Base-by-base conservation (phyloP, 2,329 filamentous ascomycete species). In the Arthrobotrys sinensis region DNA sequence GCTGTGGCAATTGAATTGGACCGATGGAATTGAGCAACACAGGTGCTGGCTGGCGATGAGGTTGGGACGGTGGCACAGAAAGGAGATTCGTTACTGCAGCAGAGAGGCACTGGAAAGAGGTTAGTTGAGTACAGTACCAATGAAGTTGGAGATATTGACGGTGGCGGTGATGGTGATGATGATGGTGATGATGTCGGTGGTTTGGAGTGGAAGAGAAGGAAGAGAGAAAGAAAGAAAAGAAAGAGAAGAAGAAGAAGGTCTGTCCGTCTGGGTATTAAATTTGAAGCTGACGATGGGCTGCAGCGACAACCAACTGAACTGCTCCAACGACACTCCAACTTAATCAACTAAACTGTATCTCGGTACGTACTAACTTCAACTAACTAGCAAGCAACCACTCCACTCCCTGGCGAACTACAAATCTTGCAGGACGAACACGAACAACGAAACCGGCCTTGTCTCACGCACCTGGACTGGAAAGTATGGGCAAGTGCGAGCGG, bases 201-300 rank as follows among this genome's bases (percentile, higher is more conserved):
- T 36, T 53, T 11, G 53, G 16, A 14, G 36, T 32, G 36, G 7
- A 32, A 55, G 52, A 38, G 3, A 16, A 16, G 19, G 21, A 7
- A 28, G 50, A 46, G 52, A 21, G 11, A 34, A 21, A 40, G 21
- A 21, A 50, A 6, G 40, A 62, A n/a, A 19, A 10, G n/a, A n/a
- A 8, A 32, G 2, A 48, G 19, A 10, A 48, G 3, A 8, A 38
- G 7, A 21, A 24, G 16, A 24, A 48, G 14, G 48, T 4, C 24
- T 28, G 24, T 4, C 24, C 4, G 24, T 28, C 24, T 28, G 24
- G 53, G 16, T 46, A 55, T 16, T 50, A 28, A 48, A 55, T 48
- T 36, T 65, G 68, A 73, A 73, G 69, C 69, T 73, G 69, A 73
- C 48, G 62, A 73, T 65, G 50, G 50, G 11, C 48, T 36, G 46